phyloP scores from a whole-genome alignment of 164 flowering plant species.

The Tinospora cordifolia region DNA sequence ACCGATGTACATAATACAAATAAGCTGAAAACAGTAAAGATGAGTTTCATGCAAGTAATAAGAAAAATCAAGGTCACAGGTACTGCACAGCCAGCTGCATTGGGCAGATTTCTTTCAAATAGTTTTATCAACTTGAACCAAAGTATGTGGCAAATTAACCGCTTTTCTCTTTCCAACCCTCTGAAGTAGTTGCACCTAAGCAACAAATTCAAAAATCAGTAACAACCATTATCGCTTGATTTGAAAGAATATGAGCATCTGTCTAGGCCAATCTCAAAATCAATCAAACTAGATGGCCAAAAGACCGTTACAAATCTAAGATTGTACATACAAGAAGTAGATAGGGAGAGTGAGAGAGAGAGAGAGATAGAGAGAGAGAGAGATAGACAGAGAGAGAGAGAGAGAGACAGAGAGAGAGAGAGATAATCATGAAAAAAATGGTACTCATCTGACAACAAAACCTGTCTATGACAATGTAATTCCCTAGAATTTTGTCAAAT shows the following conservation, averaged over 20 bases:
- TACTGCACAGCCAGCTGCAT: neutral
- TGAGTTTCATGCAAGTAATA: neutral
- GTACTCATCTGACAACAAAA: neutral
- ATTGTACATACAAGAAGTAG: neutral
- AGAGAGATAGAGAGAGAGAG: no score
- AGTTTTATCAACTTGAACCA: no score
- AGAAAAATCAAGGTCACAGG: neutral
- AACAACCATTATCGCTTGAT: neutral
- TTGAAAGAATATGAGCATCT: no score
- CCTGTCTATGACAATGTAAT: no score
- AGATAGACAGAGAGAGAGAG: no score
- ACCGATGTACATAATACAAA: neutral
- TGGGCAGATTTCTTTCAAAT: neutral
- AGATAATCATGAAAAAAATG: neutral
- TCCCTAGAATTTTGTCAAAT: no score
- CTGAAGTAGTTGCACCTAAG: neutral
- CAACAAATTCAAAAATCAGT: neutral
- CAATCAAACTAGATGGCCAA: neutral
- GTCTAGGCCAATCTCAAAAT: no score
- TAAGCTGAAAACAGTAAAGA: neutral
- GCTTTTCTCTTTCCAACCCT: neutral
- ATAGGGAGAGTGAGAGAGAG: no score
- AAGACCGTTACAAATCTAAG: neutral
- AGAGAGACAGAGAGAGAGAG: no score
- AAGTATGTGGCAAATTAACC: neutral